Evolutionary conservation across 23 red algal species (phyloP).

Genomic region (Gracilaria caudata): DNA sequence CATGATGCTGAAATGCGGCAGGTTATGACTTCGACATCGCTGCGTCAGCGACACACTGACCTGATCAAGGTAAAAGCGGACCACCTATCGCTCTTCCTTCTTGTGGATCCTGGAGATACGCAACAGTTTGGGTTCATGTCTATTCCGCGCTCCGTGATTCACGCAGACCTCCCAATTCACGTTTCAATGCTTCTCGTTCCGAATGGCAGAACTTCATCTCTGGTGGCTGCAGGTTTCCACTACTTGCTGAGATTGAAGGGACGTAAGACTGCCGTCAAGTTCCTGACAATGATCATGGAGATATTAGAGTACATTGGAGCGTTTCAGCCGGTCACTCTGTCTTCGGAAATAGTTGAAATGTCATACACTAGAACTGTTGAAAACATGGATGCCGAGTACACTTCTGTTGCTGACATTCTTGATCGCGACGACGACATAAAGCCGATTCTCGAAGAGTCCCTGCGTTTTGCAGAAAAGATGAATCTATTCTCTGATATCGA

Average conservation of each 20-base stretch:
- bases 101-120: conserved; percentile 59
- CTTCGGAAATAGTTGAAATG: conserved; percentile 53
- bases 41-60: neutral
- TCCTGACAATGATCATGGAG: conserved; percentile 59
- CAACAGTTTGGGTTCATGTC: conserved; percentile 46
- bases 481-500: conserved; percentile 28
- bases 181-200: conserved; percentile 67
- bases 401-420: conserved; percentile 39
- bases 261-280: conserved; percentile 33
- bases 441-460: conserved; percentile 29
- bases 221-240: conserved; percentile 45
- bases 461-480: conserved; percentile 21
- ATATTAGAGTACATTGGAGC: conserved; percentile 62
- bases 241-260: conserved; percentile 50
- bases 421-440: conserved; percentile 15
- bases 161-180: conserved; percentile 57
- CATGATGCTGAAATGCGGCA: neutral
- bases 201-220: conserved; percentile 29
- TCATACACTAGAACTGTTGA: conserved; percentile 18
- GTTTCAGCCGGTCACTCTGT: conserved; percentile 8
- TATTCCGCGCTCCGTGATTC: conserved; percentile 63
- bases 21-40: neutral
- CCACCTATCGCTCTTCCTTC: conserved; percentile 55
- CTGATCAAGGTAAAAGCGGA: conserved; percentile 49
- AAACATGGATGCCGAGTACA: conserved; percentile 2